A percentile compares a stretch with the other conserved stretches of the same genome.
Evolutionary conservation across 2,329 filamentous ascomycete genomes (phyloP).

Genomic region (Dothideomycetidae sp.): DNA sequence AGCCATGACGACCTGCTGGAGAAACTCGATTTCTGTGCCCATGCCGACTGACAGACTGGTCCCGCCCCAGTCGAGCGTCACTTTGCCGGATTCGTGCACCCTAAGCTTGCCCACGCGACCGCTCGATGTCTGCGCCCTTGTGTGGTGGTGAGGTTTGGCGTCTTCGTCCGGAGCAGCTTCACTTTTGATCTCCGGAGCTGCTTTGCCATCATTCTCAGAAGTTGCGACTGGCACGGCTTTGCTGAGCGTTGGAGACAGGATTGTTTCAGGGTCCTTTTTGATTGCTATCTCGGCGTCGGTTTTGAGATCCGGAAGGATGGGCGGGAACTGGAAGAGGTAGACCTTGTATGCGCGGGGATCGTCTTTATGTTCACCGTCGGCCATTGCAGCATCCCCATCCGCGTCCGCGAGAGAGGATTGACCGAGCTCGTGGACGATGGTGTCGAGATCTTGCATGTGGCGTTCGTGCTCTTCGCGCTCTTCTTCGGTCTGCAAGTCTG

Average conservation of each 20-base stretch:
- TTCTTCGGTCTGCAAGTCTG: constrained; percentile 38
- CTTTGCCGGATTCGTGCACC: constrained; percentile 46
- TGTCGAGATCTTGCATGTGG: constrained; percentile 31
- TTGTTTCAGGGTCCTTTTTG: constrained; percentile 12
- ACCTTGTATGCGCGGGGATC: constrained; percentile 39
- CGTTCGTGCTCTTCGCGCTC: constrained; percentile 38
- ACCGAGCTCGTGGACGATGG: constrained; percentile 35
- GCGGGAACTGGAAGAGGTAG: constrained; percentile 51
- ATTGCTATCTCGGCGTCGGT: constrained; percentile 23
- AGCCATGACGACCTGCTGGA: constrained; percentile 44
- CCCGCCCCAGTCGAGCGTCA: constrained; percentile 49
- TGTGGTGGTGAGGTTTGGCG: constrained; percentile 23
- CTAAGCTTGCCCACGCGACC: constrained; percentile 47
- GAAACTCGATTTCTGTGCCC: constrained; percentile 41
- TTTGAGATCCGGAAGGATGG: constrained; percentile 43
- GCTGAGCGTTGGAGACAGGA: not conserved
- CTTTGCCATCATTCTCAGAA: too few relatives aligned
- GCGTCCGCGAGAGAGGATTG: constrained; percentile 24
- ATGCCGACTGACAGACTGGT: constrained; percentile 43
- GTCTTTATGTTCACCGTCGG: constrained; percentile 15
- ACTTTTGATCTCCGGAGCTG: constrained; percentile 15
- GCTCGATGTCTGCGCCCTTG: constrained; percentile 31
- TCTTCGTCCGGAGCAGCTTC: constrained; percentile 18
- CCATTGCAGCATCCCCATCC: constrained; percentile 30
- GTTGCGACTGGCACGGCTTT: not conserved